Evolutionary conservation across 1,284 basidiomycete species (phyloP).

Genomic region (Papiliotrema flavescens): DNA sequence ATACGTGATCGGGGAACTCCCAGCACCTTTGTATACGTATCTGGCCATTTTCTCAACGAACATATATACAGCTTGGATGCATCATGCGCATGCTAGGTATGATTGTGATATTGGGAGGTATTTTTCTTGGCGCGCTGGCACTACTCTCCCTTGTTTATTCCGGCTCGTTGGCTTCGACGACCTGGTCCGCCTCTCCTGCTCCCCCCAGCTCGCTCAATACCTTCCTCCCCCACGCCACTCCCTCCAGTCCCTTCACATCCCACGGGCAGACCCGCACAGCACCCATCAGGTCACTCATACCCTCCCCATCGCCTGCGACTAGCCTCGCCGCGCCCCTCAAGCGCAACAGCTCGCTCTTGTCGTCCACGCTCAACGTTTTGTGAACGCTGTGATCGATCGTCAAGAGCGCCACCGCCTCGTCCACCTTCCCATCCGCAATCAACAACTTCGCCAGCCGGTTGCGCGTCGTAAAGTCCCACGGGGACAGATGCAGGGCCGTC

Average conservation of each 20-base stretch:
- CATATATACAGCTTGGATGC: no score
- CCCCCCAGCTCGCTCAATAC: conserved; percentile 13
- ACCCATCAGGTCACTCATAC: conserved; percentile 56
- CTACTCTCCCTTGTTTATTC: no score
- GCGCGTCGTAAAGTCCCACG: conserved; percentile 4
- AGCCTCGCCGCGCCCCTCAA: conserved; percentile 30
- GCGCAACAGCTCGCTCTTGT: conserved; percentile 17
- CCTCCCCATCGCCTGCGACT: conserved; percentile 27
- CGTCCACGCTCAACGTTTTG: neutral
- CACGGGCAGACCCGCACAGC: conserved; percentile 67
- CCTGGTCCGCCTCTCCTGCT: no score
- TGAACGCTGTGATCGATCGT: conserved; percentile 5
- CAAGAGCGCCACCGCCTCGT: conserved; percentile 36
- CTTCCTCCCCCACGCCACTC: conserved; percentile 33
- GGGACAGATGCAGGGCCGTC: conserved; percentile 6
- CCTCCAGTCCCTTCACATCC: conserved; percentile 57
- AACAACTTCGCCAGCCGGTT: conserved; percentile 23
- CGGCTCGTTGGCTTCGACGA: no score
- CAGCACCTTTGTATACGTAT: no score
- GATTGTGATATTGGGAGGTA: no score
- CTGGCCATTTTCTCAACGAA: no score
- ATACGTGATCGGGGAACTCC: neutral
- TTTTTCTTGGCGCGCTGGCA: no score
- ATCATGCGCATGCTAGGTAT: no score
- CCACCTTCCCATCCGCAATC: conserved; percentile 17